Evolutionary conservation across 331 rosid genomes (phyloP).

Genomic region (Stylosanthes scabra): DNA sequence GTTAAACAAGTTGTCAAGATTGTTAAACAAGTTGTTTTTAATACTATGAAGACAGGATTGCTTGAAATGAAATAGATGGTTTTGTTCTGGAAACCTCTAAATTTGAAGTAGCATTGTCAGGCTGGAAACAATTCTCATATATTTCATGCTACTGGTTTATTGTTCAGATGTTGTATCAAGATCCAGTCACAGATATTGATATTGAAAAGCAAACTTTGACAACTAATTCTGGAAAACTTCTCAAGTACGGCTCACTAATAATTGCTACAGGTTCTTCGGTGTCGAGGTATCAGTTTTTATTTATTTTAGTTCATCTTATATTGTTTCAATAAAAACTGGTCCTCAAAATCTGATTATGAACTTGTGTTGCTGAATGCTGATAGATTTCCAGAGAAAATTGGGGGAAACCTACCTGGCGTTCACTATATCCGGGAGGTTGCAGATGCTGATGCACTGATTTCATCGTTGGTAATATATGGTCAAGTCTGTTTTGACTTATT

Average conservation of each 20-base stretch:
- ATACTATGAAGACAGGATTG: conserved; percentile 17
- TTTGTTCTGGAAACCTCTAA: neutral
- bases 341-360: conserved; percentile 34
- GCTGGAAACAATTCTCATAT: neutral
- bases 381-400: conserved; percentile 91
- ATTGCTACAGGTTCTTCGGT: conserved; percentile 87
- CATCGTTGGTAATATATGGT: conserved; percentile 64
- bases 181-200: conserved; percentile 72
- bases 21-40: too few species aligned
- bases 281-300: conserved; percentile 60
- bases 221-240: conserved; percentile 80
- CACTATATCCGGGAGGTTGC: conserved; percentile 93
- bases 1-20: neutral
- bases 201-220: conserved; percentile 70
- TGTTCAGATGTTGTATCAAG: conserved; percentile 74
- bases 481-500: conserved; percentile 9
- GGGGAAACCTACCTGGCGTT: conserved; percentile 87
- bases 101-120: neutral
- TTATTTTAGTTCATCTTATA: conserved; percentile 17
- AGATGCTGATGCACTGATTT: conserved; percentile 83
- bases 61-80: conserved; percentile 25
- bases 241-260: conserved; percentile 85
- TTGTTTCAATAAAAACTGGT: conserved; percentile 23
- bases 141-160: conserved; percentile 19
- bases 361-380: conserved; percentile 31